A percentile compares a stretch with the other conserved stretches of the same genome.
Conservation (phyloP, 768 basidiomycete species). For the Panaeolus papilionaceus region DNA sequence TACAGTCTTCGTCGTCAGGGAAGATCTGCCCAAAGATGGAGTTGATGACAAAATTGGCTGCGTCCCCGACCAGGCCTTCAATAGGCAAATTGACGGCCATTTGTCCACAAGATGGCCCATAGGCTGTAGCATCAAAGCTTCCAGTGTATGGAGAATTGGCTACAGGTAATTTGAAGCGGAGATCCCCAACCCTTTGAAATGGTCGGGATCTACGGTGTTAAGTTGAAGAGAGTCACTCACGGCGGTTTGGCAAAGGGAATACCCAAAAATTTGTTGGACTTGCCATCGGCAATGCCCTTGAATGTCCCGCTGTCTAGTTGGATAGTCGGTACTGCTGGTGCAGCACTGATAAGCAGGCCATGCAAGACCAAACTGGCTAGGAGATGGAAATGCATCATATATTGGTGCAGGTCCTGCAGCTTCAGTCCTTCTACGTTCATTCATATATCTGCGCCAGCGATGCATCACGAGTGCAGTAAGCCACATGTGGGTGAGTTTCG, state of each 20-base stretch:
- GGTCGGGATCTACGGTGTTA: neutral
- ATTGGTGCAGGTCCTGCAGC: constrained; percentile 2
- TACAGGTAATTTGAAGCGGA: constrained; percentile 49
- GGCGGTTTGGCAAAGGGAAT: constrained; percentile 64
- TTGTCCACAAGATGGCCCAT: constrained; percentile 55
- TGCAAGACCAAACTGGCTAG: constrained; percentile 26
- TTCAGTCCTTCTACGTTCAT: neutral
- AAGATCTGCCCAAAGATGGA: constrained; percentile 35
- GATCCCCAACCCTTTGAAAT: constrained; percentile 38
- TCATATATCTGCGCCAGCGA: neutral
- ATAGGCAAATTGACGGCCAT: constrained; percentile 44
- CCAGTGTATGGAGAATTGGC: constrained; percentile 42
- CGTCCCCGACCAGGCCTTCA: constrained; percentile 40
- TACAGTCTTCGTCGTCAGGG: constrained; percentile 54
- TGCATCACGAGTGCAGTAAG: neutral
- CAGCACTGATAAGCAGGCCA: constrained; percentile 25
- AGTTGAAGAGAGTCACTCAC: constrained; percentile 37
- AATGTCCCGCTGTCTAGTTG: constrained; percentile 51
- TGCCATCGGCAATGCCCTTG: constrained; percentile 42
- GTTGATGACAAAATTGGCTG: constrained; percentile 39
- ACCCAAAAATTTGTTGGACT: constrained; percentile 49
- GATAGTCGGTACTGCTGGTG: constrained; percentile 40
- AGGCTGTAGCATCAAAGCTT: constrained; percentile 42
- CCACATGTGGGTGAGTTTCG: neutral
- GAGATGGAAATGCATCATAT: constrained; percentile 27